phyloP scores from a whole-genome alignment of 345 rosid species.

The Gossypium rotundifolium region DNA sequence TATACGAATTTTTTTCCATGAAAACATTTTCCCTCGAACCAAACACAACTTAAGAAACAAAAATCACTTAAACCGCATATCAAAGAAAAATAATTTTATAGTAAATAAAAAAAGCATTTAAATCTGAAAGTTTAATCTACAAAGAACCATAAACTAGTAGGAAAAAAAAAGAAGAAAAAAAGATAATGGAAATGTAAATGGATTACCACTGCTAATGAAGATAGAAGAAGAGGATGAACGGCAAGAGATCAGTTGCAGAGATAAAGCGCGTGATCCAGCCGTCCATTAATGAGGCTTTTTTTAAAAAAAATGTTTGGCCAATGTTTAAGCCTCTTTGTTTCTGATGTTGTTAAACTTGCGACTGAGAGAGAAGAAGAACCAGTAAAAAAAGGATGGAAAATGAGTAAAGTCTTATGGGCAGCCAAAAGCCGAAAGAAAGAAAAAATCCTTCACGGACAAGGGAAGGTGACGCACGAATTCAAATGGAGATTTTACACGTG shows the following conservation, averaged over 20 bases:
- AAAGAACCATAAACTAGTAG: neutral
- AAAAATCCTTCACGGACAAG: constrained; percentile 6
- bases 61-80: neutral
- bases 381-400: neutral
- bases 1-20: neutral
- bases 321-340: neutral
- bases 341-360: neutral
- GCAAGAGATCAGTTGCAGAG: constrained; percentile 16
- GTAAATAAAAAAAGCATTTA: neutral
- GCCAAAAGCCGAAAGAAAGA: neutral
- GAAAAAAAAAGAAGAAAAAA: neutral
- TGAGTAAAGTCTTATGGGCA: neutral
- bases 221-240: constrained; percentile 1
- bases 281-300: constrained; percentile 7
- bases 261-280: constrained; percentile 12
- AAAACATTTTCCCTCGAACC: constrained; percentile 1
- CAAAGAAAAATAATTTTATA: neutral
- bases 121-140: neutral
- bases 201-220: constrained; percentile 17
- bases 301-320: neutral
- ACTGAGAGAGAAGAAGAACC: neutral
- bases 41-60: neutral
- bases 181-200: neutral
- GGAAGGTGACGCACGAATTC: constrained; percentile 4
- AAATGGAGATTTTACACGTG: constrained; percentile 15